Evolutionary conservation across 768 basidiomycete species (phyloP).

Genomic region (Wakefieldia striispora): DNA sequence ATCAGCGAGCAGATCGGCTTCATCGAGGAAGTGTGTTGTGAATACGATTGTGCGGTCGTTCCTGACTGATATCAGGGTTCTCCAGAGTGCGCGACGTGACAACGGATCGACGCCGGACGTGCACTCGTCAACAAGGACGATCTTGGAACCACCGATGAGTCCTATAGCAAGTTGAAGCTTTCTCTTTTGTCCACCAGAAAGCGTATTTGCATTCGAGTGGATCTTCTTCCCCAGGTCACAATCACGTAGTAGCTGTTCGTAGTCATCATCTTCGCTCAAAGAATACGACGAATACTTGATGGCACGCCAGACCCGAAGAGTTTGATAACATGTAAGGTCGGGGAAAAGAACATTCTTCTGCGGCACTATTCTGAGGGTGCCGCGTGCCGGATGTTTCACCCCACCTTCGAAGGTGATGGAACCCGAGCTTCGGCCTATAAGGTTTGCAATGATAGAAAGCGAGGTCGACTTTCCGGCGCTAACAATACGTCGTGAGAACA

Average conservation of each 20-base stretch:
- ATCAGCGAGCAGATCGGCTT: constrained; percentile 77
- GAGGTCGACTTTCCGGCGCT: constrained; percentile 80
- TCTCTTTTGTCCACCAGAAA: constrained; percentile 80
- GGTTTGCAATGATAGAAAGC: constrained; percentile 63
- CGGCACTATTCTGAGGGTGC: constrained; percentile 72
- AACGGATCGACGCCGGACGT: constrained; percentile 83
- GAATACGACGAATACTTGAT: constrained; percentile 60
- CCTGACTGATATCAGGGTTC: constrained; percentile 64
- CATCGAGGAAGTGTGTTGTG: constrained; percentile 81
- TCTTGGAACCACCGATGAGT: constrained; percentile 70
- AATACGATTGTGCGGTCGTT: constrained; percentile 68
- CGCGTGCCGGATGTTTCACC: constrained; percentile 51
- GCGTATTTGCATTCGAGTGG: constrained; percentile 57
- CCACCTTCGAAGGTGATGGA: constrained; percentile 56
- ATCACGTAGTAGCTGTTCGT: constrained; percentile 61
- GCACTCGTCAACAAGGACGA: constrained; percentile 64
- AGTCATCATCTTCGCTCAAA: constrained; percentile 46
- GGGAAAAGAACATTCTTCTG: constrained; percentile 84
- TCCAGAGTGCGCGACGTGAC: constrained; percentile 76
- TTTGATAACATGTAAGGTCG: constrained; percentile 72
- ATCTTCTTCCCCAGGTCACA: constrained; percentile 76
- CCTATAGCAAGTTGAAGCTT: constrained; percentile 84
- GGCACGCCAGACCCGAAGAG: constrained; percentile 67
- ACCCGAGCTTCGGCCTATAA: constrained; percentile 59
- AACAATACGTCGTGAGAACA: constrained; percentile 4